Evolutionary conservation across 495 filamentous ascomycete genomes (phyloP), one percentile per base, ranked within the genome.

Genomic region (Aspergillus indologenus): DNA sequence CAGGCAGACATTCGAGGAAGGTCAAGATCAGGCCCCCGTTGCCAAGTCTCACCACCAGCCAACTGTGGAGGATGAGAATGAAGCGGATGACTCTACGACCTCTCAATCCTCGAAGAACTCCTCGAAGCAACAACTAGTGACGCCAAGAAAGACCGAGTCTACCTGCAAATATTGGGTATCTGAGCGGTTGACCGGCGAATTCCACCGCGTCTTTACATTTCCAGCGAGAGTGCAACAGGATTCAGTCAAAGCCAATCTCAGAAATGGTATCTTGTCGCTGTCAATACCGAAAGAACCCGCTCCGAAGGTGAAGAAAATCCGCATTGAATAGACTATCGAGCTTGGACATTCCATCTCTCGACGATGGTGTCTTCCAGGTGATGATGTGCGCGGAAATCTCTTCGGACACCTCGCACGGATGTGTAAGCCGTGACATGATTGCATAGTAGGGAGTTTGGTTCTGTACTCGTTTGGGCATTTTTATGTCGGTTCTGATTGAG

Each of bases 181-280:
- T 23, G 93, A 98, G 81, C 88, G 92, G 63, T 84, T 78, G 8
- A 75, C 90, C 53, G 93, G 92, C 62, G 79, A 88, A 53, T 98
- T 96, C 80, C 78, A 83, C 40, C 84, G 92, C 54, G 79, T 77
- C 23, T 96, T 97, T 79, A 82, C 68, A 54, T 96, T 98, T 80
- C 84, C 90, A 0, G 70, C 69, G 8, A 80, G 83, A 12, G 82
- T 96, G 34, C 85, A 96, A 69, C 85, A 90, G 62, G 88, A 96
- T 47, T 70, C 60, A 15, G 91, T 96, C 56, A 87, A 77, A 61
- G 93, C 92, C 14, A 83, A 72, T 52, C 67, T 93, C 65, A 88
- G 86, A 75, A 84, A 93, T 67, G 90, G 90, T 9, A 83, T 94
- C 60, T 73, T 93, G 54, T 84, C 68, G 47, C 74, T 94, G 24